phyloP scores from a whole-genome alignment of 179 eudicot species.

The Actinidia arguta region DNA sequence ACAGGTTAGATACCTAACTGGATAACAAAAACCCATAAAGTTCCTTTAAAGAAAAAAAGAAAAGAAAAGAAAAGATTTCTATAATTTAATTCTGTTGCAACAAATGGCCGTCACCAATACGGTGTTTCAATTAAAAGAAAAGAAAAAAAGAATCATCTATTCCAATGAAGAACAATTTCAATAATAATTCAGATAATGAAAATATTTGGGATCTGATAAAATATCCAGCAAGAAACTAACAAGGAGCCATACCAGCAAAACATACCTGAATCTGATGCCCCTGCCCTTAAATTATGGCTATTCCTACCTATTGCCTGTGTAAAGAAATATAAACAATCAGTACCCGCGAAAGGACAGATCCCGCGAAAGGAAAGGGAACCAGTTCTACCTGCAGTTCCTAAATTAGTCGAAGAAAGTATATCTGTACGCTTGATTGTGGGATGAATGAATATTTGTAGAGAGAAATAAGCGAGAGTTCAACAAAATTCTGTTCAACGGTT shows the following conservation, averaged over 20 bases:
- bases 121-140: background rate
- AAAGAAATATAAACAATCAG: background rate
- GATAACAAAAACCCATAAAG: no score
- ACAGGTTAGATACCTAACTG: no score
- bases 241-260: slow-evolving; percentile 1
- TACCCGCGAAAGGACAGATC: background rate
- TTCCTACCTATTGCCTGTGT: slow-evolving; percentile 3
- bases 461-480: no score
- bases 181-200: background rate
- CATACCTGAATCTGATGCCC: background rate
- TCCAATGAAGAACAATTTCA: background rate
- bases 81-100: background rate
- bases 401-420: background rate
- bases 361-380: background rate
- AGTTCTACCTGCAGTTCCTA: no score
- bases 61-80: no score
- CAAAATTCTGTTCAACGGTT: no score
- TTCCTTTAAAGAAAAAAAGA: no score
- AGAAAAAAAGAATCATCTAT: slow-evolving; percentile 1
- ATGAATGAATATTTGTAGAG: background rate
- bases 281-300: background rate
- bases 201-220: background rate
- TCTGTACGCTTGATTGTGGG: background rate
- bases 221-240: slow-evolving; percentile 7
- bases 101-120: background rate